These are phyloP conservation scores for Podila epicladia DNA, from an alignment of 192 early-diverging fungal genomes.

Conservation along the genomic window DNA sequence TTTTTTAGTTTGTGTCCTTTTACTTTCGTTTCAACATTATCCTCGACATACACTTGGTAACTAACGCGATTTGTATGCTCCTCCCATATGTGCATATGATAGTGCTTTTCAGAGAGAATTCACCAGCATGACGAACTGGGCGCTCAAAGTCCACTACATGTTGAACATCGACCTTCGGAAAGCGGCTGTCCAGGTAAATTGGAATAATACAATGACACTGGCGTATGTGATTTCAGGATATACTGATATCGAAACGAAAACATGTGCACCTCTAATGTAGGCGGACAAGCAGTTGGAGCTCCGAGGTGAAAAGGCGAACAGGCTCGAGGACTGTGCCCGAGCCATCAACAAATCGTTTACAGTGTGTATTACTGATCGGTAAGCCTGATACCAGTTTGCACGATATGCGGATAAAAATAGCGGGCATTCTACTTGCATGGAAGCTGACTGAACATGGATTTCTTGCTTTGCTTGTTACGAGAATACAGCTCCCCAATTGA, in stretches of 20 bases:
- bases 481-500: conserved; percentile 37
- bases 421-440: neutral
- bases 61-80: neutral
- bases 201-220: too few species aligned
- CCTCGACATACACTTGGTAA: neutral
- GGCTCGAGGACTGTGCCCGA: conserved; percentile 86
- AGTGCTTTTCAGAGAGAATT: conserved; percentile 65
- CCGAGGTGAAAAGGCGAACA: conserved; percentile 58
- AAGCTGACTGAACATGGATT: conserved; percentile 1
- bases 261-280: conserved; percentile 13
- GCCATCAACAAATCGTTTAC: conserved; percentile 91
- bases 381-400: conserved; percentile 1
- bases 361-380: conserved; percentile 89
- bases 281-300: conserved; percentile 61
- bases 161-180: conserved; percentile 67
- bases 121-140: conserved; percentile 61
- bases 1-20: neutral
- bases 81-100: neutral
- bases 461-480: neutral
- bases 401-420: neutral
- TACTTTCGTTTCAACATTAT: neutral
- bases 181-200: conserved; percentile 57
- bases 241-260: neutral
- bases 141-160: conserved; percentile 68
- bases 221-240: neutral